A percentile compares a stretch with the other conserved stretches of the same genome.
Conservation (phyloP, 83 land plant species). For the Picea engelmannii region DNA sequence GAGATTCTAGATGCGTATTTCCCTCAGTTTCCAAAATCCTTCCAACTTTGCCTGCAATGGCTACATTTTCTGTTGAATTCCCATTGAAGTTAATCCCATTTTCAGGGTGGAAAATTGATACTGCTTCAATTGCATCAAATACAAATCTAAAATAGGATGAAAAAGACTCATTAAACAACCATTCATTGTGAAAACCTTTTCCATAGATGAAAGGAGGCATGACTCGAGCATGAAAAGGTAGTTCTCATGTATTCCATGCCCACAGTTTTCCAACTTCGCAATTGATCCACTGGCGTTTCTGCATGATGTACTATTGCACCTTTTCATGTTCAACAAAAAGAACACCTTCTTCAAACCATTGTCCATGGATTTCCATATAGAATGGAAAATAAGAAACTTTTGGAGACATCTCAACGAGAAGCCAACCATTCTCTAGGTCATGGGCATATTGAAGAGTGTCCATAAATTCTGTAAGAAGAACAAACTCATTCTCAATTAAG, state of each 20-base stretch:
- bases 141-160: slow-evolving; percentile 58
- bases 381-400: slow-evolving; percentile 52
- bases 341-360: slow-evolving; percentile 50
- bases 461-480: slow-evolving; percentile 63
- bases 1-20: slow-evolving; percentile 54
- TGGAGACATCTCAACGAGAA: slow-evolving; percentile 51
- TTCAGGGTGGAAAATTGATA: slow-evolving; percentile 42
- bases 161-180: slow-evolving; percentile 74
- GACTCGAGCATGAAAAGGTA: slow-evolving; percentile 67
- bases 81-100: slow-evolving; percentile 16
- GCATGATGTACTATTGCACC: slow-evolving; percentile 48
- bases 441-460: slow-evolving; percentile 41
- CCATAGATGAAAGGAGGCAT: slow-evolving; percentile 84
- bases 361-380: slow-evolving; percentile 33
- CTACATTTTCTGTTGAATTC: not conserved
- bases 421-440: slow-evolving; percentile 59
- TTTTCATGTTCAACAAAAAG: slow-evolving; percentile 30
- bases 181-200: slow-evolving; percentile 60
- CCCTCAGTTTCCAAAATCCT: slow-evolving; percentile 53
- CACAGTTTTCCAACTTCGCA: slow-evolving; percentile 46
- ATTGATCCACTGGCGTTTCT: slow-evolving; percentile 22
- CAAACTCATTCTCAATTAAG: slow-evolving; percentile 59
- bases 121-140: slow-evolving; percentile 66
- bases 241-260: slow-evolving; percentile 72
- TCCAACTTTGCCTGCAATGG: not conserved